Conservation (phyloP, 2,329 filamentous ascomycete genomes). For the Cladosporium phlei region DNA sequence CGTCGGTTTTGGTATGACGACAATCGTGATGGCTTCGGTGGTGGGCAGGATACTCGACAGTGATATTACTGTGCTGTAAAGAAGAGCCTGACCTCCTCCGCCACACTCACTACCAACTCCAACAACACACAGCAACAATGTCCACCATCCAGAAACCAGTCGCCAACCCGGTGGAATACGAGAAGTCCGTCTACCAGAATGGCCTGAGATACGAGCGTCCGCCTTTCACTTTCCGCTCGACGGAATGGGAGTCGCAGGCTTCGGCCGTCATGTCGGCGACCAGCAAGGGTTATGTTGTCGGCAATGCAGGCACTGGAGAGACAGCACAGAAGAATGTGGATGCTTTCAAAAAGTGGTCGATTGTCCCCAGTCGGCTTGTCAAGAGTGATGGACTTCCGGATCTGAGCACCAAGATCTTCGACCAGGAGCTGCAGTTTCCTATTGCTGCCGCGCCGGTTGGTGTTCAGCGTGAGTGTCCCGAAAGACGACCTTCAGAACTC, state of each 20-base stretch:
- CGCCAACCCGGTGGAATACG: conserved; percentile 23
- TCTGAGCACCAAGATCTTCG: conserved; percentile 20
- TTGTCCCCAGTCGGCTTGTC: conserved; percentile 17
- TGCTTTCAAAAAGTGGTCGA: conserved; percentile 17
- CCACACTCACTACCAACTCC: background rate
- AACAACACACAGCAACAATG: background rate
- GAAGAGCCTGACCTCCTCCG: no score
- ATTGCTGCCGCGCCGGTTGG: conserved; percentile 50
- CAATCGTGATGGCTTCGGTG: no score
- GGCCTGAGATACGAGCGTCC: conserved; percentile 33
- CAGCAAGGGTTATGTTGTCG: conserved; percentile 33
- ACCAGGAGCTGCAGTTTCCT: conserved; percentile 34
- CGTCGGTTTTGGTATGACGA: no score
- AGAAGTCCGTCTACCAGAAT: conserved; percentile 29
- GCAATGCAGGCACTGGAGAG: conserved; percentile 31
- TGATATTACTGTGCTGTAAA: no score
- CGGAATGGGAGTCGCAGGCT: conserved; percentile 27
- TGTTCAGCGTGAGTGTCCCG: conserved; percentile 2
- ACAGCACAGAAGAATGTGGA: conserved; percentile 27
- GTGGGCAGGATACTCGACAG: no score
- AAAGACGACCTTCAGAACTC: background rate
- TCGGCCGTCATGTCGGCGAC: conserved; percentile 28
- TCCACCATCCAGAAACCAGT: background rate
- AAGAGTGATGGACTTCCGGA: conserved; percentile 15
- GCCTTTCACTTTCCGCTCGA: conserved; percentile 32